phyloP scores from a whole-genome alignment of 495 filamentous ascomycete genomes.

The Podospora appendiculata region DNA sequence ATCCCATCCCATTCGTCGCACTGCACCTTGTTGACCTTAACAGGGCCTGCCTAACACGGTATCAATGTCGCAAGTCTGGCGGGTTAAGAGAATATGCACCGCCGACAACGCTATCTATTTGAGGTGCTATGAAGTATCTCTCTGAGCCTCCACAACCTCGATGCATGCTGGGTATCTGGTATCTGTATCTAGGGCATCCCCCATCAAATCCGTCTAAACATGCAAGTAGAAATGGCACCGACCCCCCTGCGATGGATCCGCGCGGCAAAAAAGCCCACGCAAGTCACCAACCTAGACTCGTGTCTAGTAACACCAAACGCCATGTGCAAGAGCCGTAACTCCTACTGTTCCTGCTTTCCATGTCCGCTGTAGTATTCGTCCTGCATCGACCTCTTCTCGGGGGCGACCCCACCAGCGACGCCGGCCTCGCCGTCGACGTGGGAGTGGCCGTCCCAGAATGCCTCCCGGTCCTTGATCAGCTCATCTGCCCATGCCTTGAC shows the following conservation, averaged over 20 bases:
- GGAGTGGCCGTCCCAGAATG: conserved; percentile 53
- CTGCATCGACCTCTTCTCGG: conserved; percentile 27
- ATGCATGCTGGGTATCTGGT: too few relatives aligned
- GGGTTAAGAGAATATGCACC: too few relatives aligned
- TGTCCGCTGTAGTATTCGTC: conserved; percentile 33
- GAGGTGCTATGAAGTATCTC: too few relatives aligned
- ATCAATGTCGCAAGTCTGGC: too few relatives aligned
- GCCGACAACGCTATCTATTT: too few relatives aligned
- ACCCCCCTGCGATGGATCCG: too few relatives aligned
- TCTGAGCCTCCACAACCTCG: too few relatives aligned
- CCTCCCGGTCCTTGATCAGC: conserved; percentile 66
- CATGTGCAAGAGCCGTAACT: neutral
- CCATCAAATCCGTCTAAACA: neutral
- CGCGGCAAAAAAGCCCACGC: too few relatives aligned
- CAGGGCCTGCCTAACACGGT: too few relatives aligned
- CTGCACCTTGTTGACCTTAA: too few relatives aligned
- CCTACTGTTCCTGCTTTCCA: conserved; percentile 4
- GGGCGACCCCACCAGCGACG: conserved; percentile 28
- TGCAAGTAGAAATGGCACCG: neutral
- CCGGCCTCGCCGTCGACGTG: conserved; percentile 36
- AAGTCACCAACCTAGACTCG: neutral
- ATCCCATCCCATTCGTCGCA: too few relatives aligned
- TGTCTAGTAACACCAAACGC: neutral
- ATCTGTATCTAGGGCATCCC: neutral
- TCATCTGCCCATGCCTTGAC: conserved; percentile 71